phyloP scores from a whole-genome alignment of 2,329 filamentous ascomycete species.

The Boeremia lycopersici region DNA sequence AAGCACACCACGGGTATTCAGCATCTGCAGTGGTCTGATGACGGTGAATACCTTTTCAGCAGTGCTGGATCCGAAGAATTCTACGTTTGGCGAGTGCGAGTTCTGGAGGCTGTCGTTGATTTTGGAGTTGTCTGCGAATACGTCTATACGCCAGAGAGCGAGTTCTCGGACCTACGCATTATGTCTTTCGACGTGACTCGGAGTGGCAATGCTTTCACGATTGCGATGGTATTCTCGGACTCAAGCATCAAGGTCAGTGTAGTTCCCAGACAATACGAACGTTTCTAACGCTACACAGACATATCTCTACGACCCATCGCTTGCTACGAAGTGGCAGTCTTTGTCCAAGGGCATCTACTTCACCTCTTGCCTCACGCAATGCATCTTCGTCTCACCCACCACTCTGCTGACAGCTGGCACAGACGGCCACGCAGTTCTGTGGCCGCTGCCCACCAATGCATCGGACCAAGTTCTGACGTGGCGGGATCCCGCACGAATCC shows the following conservation, averaged over 20 bases:
- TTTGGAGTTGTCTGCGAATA: slow-evolving; percentile 61
- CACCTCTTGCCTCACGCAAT: slow-evolving; percentile 73
- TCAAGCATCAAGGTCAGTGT: slow-evolving; percentile 69
- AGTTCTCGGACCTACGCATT: slow-evolving; percentile 74
- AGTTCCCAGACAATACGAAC: neutral
- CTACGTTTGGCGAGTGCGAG: slow-evolving; percentile 75
- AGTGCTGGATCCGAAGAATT: slow-evolving; percentile 87
- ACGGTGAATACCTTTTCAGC: slow-evolving; percentile 76
- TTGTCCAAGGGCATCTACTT: slow-evolving; percentile 51
- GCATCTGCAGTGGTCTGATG: slow-evolving; percentile 72
- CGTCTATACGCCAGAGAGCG: slow-evolving; percentile 55
- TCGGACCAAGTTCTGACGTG: slow-evolving; percentile 31
- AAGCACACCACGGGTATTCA: slow-evolving; percentile 86
- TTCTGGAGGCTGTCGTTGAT: slow-evolving; percentile 57
- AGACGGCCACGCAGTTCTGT: slow-evolving; percentile 76
- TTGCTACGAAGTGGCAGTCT: slow-evolving; percentile 42
- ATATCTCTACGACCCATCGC: slow-evolving; percentile 48
- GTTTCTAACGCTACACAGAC: slow-evolving; percentile 44
- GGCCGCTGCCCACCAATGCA: slow-evolving; percentile 49
- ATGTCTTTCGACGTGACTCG: slow-evolving; percentile 72
- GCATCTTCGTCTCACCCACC: slow-evolving; percentile 45
- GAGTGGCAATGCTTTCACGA: slow-evolving; percentile 53
- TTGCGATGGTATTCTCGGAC: slow-evolving; percentile 83
- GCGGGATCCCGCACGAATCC: slow-evolving; percentile 54
- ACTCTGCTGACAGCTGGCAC: slow-evolving; percentile 74